phyloP scores from a whole-genome alignment of 1,139 yeast species.

The Zygosaccharomyces pseudobailii region DNA sequence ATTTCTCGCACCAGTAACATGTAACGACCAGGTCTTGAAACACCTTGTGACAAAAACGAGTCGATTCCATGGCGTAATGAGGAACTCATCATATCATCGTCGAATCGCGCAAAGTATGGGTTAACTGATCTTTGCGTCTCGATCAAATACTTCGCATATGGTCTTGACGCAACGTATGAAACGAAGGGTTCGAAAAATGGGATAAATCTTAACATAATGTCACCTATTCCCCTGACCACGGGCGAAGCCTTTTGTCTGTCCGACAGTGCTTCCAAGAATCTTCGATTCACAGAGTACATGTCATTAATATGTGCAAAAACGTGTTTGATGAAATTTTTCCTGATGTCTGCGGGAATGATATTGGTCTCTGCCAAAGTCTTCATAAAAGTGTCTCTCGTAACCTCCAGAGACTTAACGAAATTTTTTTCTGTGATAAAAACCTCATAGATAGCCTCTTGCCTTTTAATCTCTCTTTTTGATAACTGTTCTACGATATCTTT shows the following conservation, averaged over 20 bases:
- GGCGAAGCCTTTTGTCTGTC: constrained; percentile 86
- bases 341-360: constrained; percentile 80
- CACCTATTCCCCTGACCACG: constrained; percentile 81
- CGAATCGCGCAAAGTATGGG: constrained; percentile 83
- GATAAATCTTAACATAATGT: constrained; percentile 75
- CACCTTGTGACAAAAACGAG: constrained; percentile 91
- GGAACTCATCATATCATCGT: constrained; percentile 88
- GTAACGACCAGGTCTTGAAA: constrained; percentile 92
- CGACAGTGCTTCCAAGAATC: constrained; percentile 83
- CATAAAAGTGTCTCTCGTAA: constrained; percentile 89
- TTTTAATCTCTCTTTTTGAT: constrained; percentile 79
- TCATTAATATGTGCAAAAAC: constrained; percentile 91
- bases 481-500: constrained; percentile 71
- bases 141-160: constrained; percentile 91
- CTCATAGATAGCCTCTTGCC: constrained; percentile 94
- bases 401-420: constrained; percentile 90
- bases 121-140: constrained; percentile 91
- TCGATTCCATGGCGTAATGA: constrained; percentile 80
- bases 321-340: constrained; percentile 85
- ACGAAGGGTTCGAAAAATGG: constrained; percentile 90
- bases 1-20: constrained; percentile 82
- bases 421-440: constrained; percentile 92
- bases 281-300: constrained; percentile 74
- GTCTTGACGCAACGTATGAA: constrained; percentile 91
- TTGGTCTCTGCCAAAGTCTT: constrained; percentile 82